Evolutionary conservation across 106 monocot genomes (phyloP).

Genomic region (Dactylorhiza incarnata): DNA sequence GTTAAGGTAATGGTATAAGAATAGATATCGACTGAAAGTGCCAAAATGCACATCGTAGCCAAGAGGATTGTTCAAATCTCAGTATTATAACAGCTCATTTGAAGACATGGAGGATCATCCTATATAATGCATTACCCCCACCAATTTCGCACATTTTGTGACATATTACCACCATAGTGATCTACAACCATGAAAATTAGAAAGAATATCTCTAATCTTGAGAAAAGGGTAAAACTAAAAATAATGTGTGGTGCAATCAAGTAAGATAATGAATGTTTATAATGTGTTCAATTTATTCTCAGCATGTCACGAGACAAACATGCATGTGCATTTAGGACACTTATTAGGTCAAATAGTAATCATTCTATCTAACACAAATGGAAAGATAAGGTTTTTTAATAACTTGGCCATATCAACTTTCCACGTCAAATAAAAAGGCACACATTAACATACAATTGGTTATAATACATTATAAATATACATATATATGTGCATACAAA

Average conservation of each 20-base stretch:
- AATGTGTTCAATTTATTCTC: too few species aligned
- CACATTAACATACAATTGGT: too few species aligned
- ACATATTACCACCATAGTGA: background rate
- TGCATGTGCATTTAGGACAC: too few species aligned
- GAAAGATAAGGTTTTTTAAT: too few species aligned
- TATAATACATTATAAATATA: too few species aligned
- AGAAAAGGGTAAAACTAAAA: background rate
- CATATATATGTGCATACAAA: too few species aligned
- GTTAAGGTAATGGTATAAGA: background rate
- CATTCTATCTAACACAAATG: too few species aligned
- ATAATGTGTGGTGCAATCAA: background rate
- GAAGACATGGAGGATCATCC: background rate
- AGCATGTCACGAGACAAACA: too few species aligned
- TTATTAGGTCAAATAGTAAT: too few species aligned
- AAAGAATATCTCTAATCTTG: background rate
- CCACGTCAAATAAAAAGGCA: too few species aligned
- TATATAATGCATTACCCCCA: background rate
- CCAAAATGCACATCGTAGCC: background rate
- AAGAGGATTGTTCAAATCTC: background rate
- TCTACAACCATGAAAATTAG: background rate
- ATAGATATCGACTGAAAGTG: background rate
- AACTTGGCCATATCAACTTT: too few species aligned
- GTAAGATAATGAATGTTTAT: background rate
- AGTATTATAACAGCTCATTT: background rate
- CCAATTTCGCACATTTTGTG: background rate